A percentile compares a stretch with the other conserved stretches of the same genome.
These are phyloP conservation scores for Tillandsia leiboldiana DNA, from an alignment of 176 grass and related monocot genomes.

Conservation along the genomic window DNA sequence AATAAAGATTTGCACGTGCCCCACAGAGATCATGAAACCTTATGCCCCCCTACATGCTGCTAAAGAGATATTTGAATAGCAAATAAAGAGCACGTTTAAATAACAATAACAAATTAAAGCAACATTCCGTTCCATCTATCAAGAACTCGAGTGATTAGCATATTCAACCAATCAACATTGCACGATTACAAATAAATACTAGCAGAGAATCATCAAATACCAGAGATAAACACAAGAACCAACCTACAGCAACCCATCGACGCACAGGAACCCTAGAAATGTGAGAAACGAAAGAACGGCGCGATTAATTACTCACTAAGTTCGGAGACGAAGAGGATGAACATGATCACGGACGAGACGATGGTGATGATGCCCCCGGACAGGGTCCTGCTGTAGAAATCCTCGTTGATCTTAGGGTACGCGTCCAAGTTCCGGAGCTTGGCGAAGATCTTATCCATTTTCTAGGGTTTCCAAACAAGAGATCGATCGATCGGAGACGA, in stretches of 20 bases:
- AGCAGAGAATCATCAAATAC: neutral
- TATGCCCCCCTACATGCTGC: too few relatives aligned
- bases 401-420: slow-evolving; percentile 88
- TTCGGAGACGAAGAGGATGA: slow-evolving; percentile 87
- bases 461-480: neutral
- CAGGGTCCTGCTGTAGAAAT: slow-evolving; percentile 88
- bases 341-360: slow-evolving; percentile 61
- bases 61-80: too few relatives aligned
- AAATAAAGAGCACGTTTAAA: too few relatives aligned
- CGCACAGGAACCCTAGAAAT: too few relatives aligned
- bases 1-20: too few relatives aligned
- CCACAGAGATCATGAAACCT: too few relatives aligned
- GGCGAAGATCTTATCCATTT: slow-evolving; percentile 56
- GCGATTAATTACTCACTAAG: slow-evolving; percentile 34
- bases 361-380: slow-evolving; percentile 79
- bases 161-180: neutral
- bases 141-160: neutral
- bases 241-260: too few relatives aligned
- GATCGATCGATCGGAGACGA: neutral
- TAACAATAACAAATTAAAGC: neutral
- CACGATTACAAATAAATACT: neutral
- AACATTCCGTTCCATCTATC: neutral
- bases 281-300: too few relatives aligned
- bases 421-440: slow-evolving; percentile 76
- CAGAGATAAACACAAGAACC: too few relatives aligned